phyloP scores from a whole-genome alignment of 306 rosid species.

The Herpetospermum pedunculosum region DNA sequence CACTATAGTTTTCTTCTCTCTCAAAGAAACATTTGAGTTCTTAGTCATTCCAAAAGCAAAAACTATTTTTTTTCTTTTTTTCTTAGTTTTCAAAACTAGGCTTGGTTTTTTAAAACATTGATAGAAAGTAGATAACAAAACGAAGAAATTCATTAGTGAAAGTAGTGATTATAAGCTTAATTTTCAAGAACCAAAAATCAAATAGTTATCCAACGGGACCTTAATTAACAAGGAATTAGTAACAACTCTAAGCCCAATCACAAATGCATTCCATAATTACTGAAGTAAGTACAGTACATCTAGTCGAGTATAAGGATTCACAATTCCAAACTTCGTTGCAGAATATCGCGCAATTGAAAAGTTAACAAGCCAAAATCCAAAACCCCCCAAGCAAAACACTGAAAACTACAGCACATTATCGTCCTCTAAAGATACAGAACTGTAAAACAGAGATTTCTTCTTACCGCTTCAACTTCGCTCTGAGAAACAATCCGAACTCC shows the following conservation, averaged over 20 bases:
- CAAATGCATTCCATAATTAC: background rate
- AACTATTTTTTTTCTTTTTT: no score
- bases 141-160: no score
- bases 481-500: slow-evolving; percentile 86
- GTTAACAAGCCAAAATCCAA: background rate
- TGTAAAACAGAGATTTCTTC: slow-evolving; percentile 12
- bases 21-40: no score
- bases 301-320: background rate
- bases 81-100: no score
- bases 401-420: background rate
- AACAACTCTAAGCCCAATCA: background rate
- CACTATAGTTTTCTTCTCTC: no score
- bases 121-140: no score
- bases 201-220: background rate
- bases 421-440: background rate
- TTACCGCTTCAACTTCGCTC: slow-evolving; percentile 73
- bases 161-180: no score
- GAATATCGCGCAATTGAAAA: background rate
- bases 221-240: background rate
- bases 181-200: background rate
- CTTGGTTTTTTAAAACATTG: no score
- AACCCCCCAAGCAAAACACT: background rate
- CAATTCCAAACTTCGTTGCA: background rate
- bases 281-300: background rate
- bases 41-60: no score